Evolutionary conservation across 1,284 basidiomycete genomes (phyloP), one percentile per base, ranked within the genome.

Genomic region (Heimioporus punctisporus): DNA sequence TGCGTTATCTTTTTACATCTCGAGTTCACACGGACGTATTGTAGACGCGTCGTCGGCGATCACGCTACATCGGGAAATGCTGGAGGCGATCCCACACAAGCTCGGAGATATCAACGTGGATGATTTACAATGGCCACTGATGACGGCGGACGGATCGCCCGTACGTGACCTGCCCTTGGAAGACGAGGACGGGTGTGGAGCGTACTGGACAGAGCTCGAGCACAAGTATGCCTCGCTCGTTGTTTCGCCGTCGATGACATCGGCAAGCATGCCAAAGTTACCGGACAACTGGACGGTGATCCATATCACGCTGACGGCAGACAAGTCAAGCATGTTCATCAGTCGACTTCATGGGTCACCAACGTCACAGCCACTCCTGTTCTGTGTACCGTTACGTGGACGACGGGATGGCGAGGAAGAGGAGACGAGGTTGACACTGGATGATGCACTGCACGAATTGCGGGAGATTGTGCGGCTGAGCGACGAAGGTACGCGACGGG

Each of bases 371-470:
- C 91, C 93, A 0, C 74, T 97, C 27, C 79, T 97, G 14, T 95
- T 98, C 72, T 93, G 90, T 60, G 77, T 99, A 6, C 97, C 97
- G 1, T 76, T 99, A 27, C 90, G 93, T 59, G 90, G 90, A 24
- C 80, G 92, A 44, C 78, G 94, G 48, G 93, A 95, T 42, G 78
- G 77, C n/a, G 78, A 90, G 17, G 85, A 84, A 27, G 78, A 90
- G 17, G 85, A 84, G 28, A 48, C 52, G 26, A 80, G 88, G 54
- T 80, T 98, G 51, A 85, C 87, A 2, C 92, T 93, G 59, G 82
- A 89, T 11, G 83, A 85, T 46, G 95, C 92, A 1, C 68, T 91
- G 15, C 70, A 72, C 1, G 93, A 97, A 69, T 74, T 99, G 19
- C 72, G 79, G 28, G 87, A 90, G 25, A 95, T 98, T 62, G 85